phyloP scores from a whole-genome alignment of 768 basidiomycete genomes.

The Aureoboletus auriporus region DNA sequence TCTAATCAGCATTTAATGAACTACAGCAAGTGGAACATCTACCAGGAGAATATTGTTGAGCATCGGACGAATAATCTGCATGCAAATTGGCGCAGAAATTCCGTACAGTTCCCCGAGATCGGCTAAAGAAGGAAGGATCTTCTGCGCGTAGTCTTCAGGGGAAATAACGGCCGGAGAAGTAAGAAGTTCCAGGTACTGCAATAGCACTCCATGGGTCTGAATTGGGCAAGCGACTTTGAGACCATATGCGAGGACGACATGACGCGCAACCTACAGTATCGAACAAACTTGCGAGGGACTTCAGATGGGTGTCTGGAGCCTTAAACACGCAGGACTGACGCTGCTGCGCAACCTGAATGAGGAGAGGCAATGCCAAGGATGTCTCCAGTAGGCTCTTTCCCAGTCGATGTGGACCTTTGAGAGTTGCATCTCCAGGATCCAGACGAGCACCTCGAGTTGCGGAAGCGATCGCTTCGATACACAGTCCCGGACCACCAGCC shows the following conservation, averaged over 20 bases:
- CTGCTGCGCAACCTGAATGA: conserved; percentile 90
- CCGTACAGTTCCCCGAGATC: conserved; percentile 76
- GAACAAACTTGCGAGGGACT: conserved; percentile 82
- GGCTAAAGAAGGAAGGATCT: conserved; percentile 67
- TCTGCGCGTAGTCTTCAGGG: conserved; percentile 68
- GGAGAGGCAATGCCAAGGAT: conserved; percentile 76
- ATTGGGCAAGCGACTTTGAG: conserved; percentile 19
- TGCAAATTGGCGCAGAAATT: conserved; percentile 81
- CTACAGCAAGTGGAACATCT: conserved; percentile 17
- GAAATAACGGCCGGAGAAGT: conserved; percentile 65
- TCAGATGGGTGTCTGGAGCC: conserved; percentile 72
- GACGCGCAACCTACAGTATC: conserved; percentile 66
- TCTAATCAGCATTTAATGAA: conserved; percentile 6
- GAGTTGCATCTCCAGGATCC: conserved; percentile 58
- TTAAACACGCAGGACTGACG: conserved; percentile 80
- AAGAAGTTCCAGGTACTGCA: conserved; percentile 90
- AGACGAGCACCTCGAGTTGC: conserved; percentile 68
- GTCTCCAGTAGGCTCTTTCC: conserved; percentile 66
- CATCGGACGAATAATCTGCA: conserved; percentile 90
- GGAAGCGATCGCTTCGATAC: conserved; percentile 87
- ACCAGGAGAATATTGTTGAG: conserved; percentile 62
- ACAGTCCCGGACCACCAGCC: conserved; percentile 84
- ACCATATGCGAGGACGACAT: conserved; percentile 13
- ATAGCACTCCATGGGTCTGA: conserved; percentile 86
- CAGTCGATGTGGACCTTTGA: conserved; percentile 65